Evolutionary conservation across 2,329 filamentous ascomycete species (phyloP), one percentile per base, ranked within the genome.

Genomic region (Coniochaeta pulveracea): DNA sequence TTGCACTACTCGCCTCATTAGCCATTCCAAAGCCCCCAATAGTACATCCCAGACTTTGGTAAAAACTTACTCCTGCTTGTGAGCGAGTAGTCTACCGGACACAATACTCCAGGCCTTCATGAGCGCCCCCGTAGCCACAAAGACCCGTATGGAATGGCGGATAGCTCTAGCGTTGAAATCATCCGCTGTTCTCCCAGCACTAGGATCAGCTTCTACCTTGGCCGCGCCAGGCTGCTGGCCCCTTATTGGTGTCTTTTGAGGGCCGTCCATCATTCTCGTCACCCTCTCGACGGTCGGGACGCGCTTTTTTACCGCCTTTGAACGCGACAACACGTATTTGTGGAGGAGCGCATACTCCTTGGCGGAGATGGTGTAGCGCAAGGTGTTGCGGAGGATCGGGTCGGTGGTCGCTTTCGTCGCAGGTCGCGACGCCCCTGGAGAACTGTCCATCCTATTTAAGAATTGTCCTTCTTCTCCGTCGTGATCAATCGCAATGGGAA

Each of bases 271-370:
- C 11, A 27, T 81, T 55, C 47, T 69, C 56, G 61, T 66, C 24
- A 79, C 69, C 22, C 63, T 59, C 27, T 63, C 64, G 10, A 75
- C 70, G 11, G 61, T 67, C 1, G 75, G 74, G 6, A 69, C 64
- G 18, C 66, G 61, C 40, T 64, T 61, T 34, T 65, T 66, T 22
- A 80, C 56, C 6, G 69, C 52, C 34, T 65, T 66, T 27, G 83
- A 80, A 29, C 80, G 76, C 39, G 83, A 85, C 33, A 91, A 68
- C 34, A 93, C 70, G 50, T 88, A 86, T 49, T 80, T 79, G 56
- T 94, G 85, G 12, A 95, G 71, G 1, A 80, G 63, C 44, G 84
- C 79, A 57, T 95, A 95, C 55, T 95, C 88, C 54, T 80, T 76
- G 26, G 85, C 77, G 6, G 76, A 80, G 51, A 88, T 85, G 37